Evolutionary conservation across 2,329 filamentous ascomycete genomes (phyloP), one percentile per base, ranked within the genome.

Genomic region (Annulohypoxylon truncatum): DNA sequence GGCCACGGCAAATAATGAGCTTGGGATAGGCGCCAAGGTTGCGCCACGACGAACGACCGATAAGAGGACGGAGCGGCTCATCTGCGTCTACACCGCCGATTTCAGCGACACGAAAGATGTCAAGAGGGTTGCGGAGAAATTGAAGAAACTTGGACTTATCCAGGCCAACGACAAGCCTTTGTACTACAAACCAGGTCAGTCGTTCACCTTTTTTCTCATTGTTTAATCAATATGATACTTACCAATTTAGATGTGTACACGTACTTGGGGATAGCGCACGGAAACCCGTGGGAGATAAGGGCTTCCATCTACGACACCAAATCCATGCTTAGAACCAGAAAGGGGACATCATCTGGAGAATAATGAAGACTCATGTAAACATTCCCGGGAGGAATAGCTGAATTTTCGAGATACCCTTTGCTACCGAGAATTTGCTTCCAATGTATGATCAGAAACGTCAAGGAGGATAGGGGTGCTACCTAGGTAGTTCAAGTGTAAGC

Each of bases 51-150:
- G 84, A 8, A 80, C 79, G 4, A 77, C 77, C 0, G 78, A 80
- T n/a, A 74, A 79, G 4, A 73, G 79, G 22, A 82, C 78, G 44
- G 78, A 80, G 18, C 83, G 88, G 18, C 78, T 96, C 42, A 88
- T 96, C 24, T 94, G 91, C 70, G 82, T 96, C 6, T 96, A 96
- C 77, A 96, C 92, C 4, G 81, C 82, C 42, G 88, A 97, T 76
- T 96, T 94, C 74, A 81, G 81, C 26, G 89, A 96, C 74, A 83
- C 80, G 54, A 80, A 83, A 3, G 92, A 96, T 74, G 85, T 96
- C 4, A 83, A 82, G 26, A 84, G 91, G 44, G 91, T 96, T 3
- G 79, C 95, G 38, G 75, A 82, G 62, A 85, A 82, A 69, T 77
- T 96, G 66, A 84, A 85, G 53, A 82, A 88, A 59, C 80, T 94